These are phyloP conservation scores for Beauveria rudraprayagi DNA, from an alignment of 2,329 filamentous ascomycete genomes.

Conservation along the genomic window DNA sequence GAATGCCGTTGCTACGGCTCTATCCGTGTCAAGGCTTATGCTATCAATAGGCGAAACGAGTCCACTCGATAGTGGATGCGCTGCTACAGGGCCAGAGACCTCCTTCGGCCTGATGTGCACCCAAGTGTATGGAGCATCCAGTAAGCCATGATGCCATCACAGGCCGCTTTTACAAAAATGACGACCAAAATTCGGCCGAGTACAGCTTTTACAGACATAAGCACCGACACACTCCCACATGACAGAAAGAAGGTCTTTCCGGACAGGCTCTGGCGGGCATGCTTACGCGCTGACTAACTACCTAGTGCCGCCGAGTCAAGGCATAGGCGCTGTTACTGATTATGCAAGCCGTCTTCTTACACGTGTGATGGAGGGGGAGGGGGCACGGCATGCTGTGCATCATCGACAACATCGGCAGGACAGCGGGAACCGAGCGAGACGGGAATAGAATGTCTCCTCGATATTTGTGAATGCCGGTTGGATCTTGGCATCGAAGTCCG, in stretches of 20 bases:
- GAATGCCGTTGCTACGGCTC: not conserved
- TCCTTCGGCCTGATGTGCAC: not conserved
- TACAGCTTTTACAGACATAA: not conserved
- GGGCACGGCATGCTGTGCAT: not conserved
- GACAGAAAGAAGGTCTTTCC: not conserved
- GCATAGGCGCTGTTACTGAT: not conserved
- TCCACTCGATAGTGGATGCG: not conserved
- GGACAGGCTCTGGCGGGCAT: slow-evolving; percentile 2
- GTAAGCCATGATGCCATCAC: slow-evolving; percentile 1
- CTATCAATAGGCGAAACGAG: not conserved
- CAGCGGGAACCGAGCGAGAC: not conserved
- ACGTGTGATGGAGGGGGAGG: not conserved
- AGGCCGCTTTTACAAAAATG: not conserved
- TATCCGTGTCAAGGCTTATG: not conserved
- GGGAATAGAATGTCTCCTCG: not conserved
- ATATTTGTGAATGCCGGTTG: not conserved
- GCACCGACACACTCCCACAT: not conserved
- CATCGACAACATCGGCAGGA: not conserved
- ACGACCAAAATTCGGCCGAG: not conserved
- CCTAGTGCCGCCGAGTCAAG: not conserved
- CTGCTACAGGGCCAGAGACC: not conserved
- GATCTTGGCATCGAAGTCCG: not conserved
- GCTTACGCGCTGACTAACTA: not conserved
- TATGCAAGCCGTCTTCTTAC: not conserved
- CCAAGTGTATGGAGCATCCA: not conserved